Evolutionary conservation across 2,329 filamentous ascomycete species (phyloP).

Genomic region (Acephala macrosclerotiorum): DNA sequence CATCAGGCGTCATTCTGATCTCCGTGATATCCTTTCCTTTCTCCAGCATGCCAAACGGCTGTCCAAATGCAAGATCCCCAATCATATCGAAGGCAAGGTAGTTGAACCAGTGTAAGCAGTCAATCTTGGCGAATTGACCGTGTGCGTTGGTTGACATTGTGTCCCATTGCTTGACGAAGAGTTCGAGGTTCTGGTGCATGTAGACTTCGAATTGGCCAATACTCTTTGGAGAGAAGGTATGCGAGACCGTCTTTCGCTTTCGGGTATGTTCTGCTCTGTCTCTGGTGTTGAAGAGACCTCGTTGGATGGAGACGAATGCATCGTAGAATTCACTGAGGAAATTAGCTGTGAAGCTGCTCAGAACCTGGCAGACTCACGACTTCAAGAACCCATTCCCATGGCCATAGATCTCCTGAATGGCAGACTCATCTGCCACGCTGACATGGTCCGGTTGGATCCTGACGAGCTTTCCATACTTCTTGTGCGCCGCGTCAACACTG

Average conservation of each 20-base stretch:
- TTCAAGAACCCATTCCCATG: conserved; percentile 81
- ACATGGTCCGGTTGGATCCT: conserved; percentile 86
- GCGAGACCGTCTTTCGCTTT: conserved; percentile 87
- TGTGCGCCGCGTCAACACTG: conserved; percentile 75
- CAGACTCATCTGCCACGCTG: conserved; percentile 80
- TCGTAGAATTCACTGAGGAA: conserved; percentile 71
- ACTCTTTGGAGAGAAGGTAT: conserved; percentile 85
- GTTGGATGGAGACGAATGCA: conserved; percentile 85
- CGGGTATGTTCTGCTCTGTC: conserved; percentile 82
- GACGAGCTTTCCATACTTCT: conserved; percentile 77
- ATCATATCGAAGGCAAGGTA: conserved; percentile 63
- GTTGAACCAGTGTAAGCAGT: conserved; percentile 84
- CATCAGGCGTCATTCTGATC: conserved; percentile 67
- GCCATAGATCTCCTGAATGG: conserved; percentile 80
- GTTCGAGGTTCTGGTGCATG: conserved; percentile 79
- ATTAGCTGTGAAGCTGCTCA: conserved; percentile 33
- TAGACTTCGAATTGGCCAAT: conserved; percentile 88
- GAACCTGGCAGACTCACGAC: conserved; percentile 56
- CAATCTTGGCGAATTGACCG: conserved; percentile 65
- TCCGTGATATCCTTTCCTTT: conserved; percentile 80
- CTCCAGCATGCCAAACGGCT: conserved; percentile 83
- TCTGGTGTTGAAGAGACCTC: conserved; percentile 89
- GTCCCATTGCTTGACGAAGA: conserved; percentile 78
- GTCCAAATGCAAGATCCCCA: conserved; percentile 71
- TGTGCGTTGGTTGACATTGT: conserved; percentile 55